Evolutionary conservation across 2,329 filamentous ascomycete genomes (phyloP), one percentile per base, ranked within the genome.

Genomic region (Domatiomyces catenatus): DNA sequence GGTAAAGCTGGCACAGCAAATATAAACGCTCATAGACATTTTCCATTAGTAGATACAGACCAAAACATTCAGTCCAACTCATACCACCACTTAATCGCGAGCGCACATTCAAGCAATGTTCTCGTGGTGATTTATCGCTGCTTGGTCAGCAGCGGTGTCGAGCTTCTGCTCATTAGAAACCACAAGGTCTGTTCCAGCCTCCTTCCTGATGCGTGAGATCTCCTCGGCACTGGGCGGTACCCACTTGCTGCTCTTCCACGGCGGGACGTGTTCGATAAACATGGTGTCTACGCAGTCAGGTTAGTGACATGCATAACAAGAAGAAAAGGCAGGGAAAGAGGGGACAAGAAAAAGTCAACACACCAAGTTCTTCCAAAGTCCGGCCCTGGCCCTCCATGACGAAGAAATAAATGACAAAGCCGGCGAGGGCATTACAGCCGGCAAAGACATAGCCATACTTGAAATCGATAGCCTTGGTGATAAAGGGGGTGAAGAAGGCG

Each of bases 401-500:
- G 64, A 87, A 87, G 67, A 88, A 84, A 69, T 83, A 89, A 20
- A 88, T 82, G 12, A 87, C 66, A 0, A 79, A 56, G 0, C 77
- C 77, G 0, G 76, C 83, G 0, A 76, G 68, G 19, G 84, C 67
- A 60, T 83, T 85, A 63, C 83, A 87, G 0, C 72, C 80, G 0
- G 83, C 84, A 63, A 89, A 89, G 44, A 90, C 79, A 57, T 87
- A 86, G 6, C 85, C 84, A 62, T 88, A 87, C 19, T 74, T 74
- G 66, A 83, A 89, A 59, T 84, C 77, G 52, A 89, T 89, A 5
- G 77, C 72, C 0, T 70, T 69, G 1, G 80, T 83, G 64, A 89
- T 88, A 66, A 87, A 88, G 0, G 84, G 82, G 0, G 84, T 87
- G 71, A 88, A 87, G 72, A 89, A 89, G 1, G 77, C 78, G 55